Base-by-base conservation (phyloP, 192 early-diverging fungal species). In the Coemansia sp. region DNA sequence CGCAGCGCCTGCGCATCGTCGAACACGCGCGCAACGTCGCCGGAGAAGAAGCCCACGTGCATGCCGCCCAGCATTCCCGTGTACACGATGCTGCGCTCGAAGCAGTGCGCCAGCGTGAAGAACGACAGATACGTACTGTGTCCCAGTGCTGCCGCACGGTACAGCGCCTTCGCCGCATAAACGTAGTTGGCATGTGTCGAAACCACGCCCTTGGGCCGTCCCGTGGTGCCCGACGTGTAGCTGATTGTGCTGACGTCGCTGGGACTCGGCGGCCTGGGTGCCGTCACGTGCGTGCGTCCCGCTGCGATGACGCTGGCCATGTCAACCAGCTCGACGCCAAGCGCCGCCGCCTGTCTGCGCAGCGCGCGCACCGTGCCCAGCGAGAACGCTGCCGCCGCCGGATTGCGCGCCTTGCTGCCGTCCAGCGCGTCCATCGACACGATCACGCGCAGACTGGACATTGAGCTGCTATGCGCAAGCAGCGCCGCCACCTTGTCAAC, bases 201-300 rank as follows among this genome's bases (percentile, higher is more conserved):
- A 55, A 93, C 86, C 7, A 86, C 90, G 43, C 74, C 90, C 76
- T 88, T 91, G 16, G 89, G 90, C 55, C 73, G 57, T 21, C 92
- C 92, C 4, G 92, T 95, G 13, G 93, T 94, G 6, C 93, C 93
- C 49, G 89, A 89, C n/a, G 93, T 92, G 73, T 90, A 95, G 82
- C 88, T 89, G 51, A 91, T 84, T 46, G 86, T 87, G 63, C 86
- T 84, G 36, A 93, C 52, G 74, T 94, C 91, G 13, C 83, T 78
- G 7, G 87, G 78, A 12, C 74, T 74, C 15, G 94, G 88, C 1
- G 85, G 81, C 48, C 81, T 82, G 48, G 89, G 85, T 6, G 75
- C 66, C 3, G 77, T 55, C 43, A 79, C 83, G 55, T 88, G 68
- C 55, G 81, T 66, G 26, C 69, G 77, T 4, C 92, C 93, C 43